Percentiles rank a stretch among this genome's conserved stretches.
Evolutionary conservation across 2,329 filamentous ascomycete species (phyloP).

Genomic region (Paecilomyces variotii): DNA sequence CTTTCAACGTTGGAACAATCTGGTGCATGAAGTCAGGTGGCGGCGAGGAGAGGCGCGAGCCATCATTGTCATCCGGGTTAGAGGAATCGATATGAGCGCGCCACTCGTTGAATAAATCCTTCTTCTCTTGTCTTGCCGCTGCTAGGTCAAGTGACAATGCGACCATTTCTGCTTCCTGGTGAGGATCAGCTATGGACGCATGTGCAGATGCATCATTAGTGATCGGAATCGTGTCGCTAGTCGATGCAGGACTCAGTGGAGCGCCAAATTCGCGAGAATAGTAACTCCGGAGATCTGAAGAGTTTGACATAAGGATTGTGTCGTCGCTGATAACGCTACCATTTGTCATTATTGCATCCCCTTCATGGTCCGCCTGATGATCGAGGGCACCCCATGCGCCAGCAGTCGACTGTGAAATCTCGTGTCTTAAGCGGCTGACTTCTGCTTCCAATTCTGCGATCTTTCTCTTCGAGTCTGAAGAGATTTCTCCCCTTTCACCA

Average conservation of each 20-base stretch:
- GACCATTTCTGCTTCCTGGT: slow-evolving; percentile 17
- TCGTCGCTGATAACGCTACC: slow-evolving; percentile 19
- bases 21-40: slow-evolving; percentile 32
- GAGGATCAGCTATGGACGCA: slow-evolving; percentile 8
- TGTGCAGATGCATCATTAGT: slow-evolving; percentile 12
- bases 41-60: slow-evolving; percentile 22
- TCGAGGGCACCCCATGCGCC: slow-evolving; percentile 1
- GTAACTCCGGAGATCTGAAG: slow-evolving; percentile 20
- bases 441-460: slow-evolving; percentile 13
- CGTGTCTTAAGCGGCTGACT: slow-evolving; percentile 12
- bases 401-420: slow-evolving; percentile 10
- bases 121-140: slow-evolving; percentile 31
- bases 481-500: slow-evolving; percentile 8
- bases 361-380: slow-evolving; percentile 5
- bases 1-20: slow-evolving; percentile 27
- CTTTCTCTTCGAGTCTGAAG: slow-evolving; percentile 7
- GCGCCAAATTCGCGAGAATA: slow-evolving; percentile 4
- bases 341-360: slow-evolving; percentile 21
- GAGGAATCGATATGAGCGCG: slow-evolving; percentile 20
- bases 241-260: slow-evolving; percentile 13
- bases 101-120: slow-evolving; percentile 32
- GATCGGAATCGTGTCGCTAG: slow-evolving; percentile 4
- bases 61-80: slow-evolving; percentile 12
- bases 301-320: slow-evolving; percentile 23
- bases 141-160: slow-evolving; percentile 30